phyloP scores from a whole-genome alignment of 1,284 basidiomycete species.

The Microbotryum saponariae region DNA sequence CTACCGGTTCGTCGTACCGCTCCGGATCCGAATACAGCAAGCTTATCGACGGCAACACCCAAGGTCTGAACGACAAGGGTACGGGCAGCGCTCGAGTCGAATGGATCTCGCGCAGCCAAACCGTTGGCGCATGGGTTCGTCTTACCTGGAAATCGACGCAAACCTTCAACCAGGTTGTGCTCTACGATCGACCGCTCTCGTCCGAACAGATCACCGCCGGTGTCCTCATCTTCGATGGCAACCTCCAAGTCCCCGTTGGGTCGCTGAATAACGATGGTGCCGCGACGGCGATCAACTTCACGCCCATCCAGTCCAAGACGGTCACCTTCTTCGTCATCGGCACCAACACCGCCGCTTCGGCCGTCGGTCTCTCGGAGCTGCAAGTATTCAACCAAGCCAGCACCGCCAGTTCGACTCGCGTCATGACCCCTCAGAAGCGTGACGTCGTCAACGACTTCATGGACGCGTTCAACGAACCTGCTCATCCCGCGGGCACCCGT shows the following conservation, averaged over 20 bases:
- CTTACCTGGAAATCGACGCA: neutral
- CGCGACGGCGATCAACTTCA: neutral
- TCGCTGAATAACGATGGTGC: neutral
- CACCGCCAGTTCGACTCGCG: too few relatives aligned
- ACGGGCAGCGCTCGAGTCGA: neutral
- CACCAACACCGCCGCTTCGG: neutral
- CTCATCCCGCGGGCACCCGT: neutral
- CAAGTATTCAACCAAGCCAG: neutral
- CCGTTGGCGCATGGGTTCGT: slow-evolving; percentile 1
- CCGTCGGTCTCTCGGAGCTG: neutral
- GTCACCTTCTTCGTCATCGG: neutral
- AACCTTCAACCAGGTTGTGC: slow-evolving; percentile 1
- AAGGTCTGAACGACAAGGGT: neutral
- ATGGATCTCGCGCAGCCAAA: neutral
- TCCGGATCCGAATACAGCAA: neutral
- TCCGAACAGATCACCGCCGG: neutral
- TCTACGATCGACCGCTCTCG: neutral
- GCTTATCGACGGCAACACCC: neutral
- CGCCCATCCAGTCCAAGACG: neutral
- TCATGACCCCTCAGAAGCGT: neutral
- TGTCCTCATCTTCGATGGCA: neutral
- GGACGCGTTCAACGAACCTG: neutral
- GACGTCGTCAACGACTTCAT: neutral
- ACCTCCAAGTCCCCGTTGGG: neutral
- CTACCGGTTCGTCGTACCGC: neutral